Base-by-base conservation (phyloP, 371 early-diverging fungal genomes). In the Haplosporangium sp. region DNA sequence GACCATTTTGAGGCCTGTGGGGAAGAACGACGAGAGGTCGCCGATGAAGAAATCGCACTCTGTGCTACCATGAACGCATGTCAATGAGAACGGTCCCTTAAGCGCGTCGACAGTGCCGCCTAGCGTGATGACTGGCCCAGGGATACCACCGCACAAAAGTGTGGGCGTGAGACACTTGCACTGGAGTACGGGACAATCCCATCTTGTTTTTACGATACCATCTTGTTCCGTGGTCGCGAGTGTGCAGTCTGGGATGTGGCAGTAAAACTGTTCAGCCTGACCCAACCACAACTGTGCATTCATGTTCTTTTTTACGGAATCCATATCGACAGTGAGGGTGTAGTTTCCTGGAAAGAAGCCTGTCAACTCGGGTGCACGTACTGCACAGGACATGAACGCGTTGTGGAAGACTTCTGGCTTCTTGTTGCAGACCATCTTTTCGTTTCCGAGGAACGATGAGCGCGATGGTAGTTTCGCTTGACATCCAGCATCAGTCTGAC, bases 341-440 rank as follows among this genome's bases (percentile, higher is more conserved):
- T 77, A 71, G 18, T 56, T 60, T 54, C 77, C 77, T 8, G 63
- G 63, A 61, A 71, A 77, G 58, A 77, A 67, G 36, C 41, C 20
- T 2, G 29, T 23, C 38, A 76, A 37, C 16, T 59, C 68, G 4
- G 64, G 64, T 0, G 70, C 43, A 5, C 21, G 41, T 52, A 77
- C 77, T 6, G 46, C 64, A 45, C 77, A 77, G 23, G 62, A 53
- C 77, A 77, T 77, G 59, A 47, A 71, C 14, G 61, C 42, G 16
- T 67, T 55, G 55, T 64, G 55, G 37, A 62, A 79, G 29, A 68
- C 69, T 40, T 79, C 69, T 11, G 79, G 59, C 13, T 79, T 72
- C 64, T 79, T 79, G 66, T 79, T 79, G 62, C 79, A 79, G 36
- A 72, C 79, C 79, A 79, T 72, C 11, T 54, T 46, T 42, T 79